These are phyloP conservation scores for Monosporascus sp. DNA, from an alignment of 2,329 filamentous ascomycete genomes.

Conservation along the genomic window DNA sequence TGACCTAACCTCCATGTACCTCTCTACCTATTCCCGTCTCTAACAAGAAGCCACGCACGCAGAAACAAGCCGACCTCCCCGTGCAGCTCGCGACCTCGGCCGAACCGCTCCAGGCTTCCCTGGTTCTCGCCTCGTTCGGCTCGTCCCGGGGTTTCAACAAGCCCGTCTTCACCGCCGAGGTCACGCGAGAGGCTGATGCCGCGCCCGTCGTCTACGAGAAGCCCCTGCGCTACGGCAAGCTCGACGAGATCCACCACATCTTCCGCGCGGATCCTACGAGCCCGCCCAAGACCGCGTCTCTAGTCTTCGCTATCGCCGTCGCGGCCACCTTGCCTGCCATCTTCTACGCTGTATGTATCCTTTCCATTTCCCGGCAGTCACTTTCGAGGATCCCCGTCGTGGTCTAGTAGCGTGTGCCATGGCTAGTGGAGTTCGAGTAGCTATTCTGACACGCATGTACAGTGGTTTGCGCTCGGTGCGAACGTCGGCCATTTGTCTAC, in stretches of 20 bases:
- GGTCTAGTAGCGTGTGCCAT: too few relatives aligned
- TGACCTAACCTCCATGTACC: constrained; percentile 19
- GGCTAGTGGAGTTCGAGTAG: too few relatives aligned
- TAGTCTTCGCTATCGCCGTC: constrained; percentile 71
- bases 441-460: constrained; percentile 1
- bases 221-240: constrained; percentile 77
- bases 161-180: constrained; percentile 66
- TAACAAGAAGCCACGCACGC: constrained; percentile 2
- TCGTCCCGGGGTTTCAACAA: constrained; percentile 60
- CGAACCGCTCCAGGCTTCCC: constrained; percentile 67
- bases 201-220: constrained; percentile 57
- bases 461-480: constrained; percentile 80
- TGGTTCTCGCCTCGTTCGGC: constrained; percentile 85
- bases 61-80: constrained; percentile 89
- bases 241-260: constrained; percentile 81
- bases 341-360: constrained; percentile 57
- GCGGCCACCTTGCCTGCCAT: constrained; percentile 68
- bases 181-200: constrained; percentile 58
- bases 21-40: background rate
- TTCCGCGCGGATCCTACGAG: constrained; percentile 77
- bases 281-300: constrained; percentile 72
- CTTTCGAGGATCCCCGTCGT: too few relatives aligned
- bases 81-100: constrained; percentile 67
- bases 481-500: constrained; percentile 74
- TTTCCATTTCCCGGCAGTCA: background rate